phyloP scores from a whole-genome alignment of 306 rosid species.

The Dicorynia guianensis region DNA sequence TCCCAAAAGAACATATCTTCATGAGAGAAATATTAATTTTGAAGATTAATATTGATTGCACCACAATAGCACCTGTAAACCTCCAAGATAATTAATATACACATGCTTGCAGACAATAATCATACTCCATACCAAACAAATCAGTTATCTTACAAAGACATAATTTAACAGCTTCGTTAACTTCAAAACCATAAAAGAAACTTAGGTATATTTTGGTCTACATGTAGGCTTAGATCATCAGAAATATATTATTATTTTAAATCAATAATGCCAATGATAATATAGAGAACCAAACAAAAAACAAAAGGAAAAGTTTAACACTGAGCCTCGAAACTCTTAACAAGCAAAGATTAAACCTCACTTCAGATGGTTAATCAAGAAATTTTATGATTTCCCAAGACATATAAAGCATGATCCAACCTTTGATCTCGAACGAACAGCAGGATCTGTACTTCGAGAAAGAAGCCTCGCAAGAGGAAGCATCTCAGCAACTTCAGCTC shows the following conservation, averaged over 20 bases:
- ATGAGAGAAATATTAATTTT: too few relatives aligned
- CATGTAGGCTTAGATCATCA: not conserved
- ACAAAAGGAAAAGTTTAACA: not conserved
- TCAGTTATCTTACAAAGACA: not conserved
- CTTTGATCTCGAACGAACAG: slow-evolving; percentile 90
- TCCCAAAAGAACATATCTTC: not conserved
- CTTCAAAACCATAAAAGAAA: not conserved
- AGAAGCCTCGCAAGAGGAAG: slow-evolving; percentile 96
- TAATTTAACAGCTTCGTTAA: not conserved
- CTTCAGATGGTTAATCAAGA: slow-evolving; percentile 15
- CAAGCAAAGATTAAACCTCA: not conserved
- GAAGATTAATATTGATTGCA: too few relatives aligned
- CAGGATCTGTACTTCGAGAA: slow-evolving; percentile 85
- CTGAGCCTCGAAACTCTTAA: not conserved
- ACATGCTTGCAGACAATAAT: too few relatives aligned
- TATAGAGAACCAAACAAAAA: too few relatives aligned
- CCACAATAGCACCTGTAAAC: too few relatives aligned
- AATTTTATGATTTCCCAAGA: slow-evolving; percentile 32
- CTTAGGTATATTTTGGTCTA: not conserved
- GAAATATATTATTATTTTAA: not conserved
- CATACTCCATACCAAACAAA: not conserved
- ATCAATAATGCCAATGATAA: not conserved
- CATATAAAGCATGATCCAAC: slow-evolving; percentile 54
- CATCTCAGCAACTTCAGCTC: slow-evolving; percentile 94
- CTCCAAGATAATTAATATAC: too few relatives aligned